Percentiles rank a stretch among this genome's conserved stretches.
These are phyloP conservation scores for Apodospora peruviana DNA, from an alignment of 495 filamentous ascomycete species.

Conservation along the genomic window DNA sequence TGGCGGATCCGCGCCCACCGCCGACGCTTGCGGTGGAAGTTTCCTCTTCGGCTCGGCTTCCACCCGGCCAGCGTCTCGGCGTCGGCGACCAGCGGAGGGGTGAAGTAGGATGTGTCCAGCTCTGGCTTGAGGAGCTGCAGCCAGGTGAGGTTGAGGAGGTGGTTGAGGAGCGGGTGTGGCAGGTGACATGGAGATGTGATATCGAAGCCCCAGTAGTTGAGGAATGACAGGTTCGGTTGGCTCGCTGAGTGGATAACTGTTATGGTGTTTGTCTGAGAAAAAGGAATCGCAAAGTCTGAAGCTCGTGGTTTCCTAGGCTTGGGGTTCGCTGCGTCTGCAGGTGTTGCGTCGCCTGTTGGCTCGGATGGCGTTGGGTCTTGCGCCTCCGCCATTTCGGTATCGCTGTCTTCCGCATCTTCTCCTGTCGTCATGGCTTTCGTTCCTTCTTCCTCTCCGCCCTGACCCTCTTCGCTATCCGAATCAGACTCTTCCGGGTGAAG, in stretches of 20 bases:
- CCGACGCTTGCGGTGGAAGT: conserved; percentile 78
- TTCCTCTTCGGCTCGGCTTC: conserved; percentile 72
- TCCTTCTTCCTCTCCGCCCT: conserved; percentile 19
- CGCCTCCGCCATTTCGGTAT: conserved; percentile 3
- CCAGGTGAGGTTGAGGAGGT: conserved; percentile 83
- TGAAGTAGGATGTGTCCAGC: conserved; percentile 61
- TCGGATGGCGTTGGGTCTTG: neutral
- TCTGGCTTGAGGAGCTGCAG: conserved; percentile 76
- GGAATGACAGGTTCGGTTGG: conserved; percentile 80
- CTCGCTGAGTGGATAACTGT: conserved; percentile 82
- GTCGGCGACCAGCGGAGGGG: conserved; percentile 49
- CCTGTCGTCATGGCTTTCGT: too few relatives aligned
- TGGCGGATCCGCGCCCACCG: conserved; percentile 64
- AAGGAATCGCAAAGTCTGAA: conserved; percentile 33
- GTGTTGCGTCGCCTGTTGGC: too few relatives aligned
- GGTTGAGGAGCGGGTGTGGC: conserved; percentile 70
- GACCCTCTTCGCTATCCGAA: conserved; percentile 27
- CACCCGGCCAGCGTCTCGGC: conserved; percentile 51
- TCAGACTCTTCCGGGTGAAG: conserved; percentile 49
- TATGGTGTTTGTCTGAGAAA: conserved; percentile 69
- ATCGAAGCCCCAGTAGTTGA: conserved; percentile 85
- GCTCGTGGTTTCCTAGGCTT: conserved; percentile 24
- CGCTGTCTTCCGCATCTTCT: conserved; percentile 4
- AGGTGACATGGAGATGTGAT: conserved; percentile 55
- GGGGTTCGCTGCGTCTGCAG: conserved; percentile 9